Evolutionary conservation across 83 land plant genomes (phyloP), one percentile per base, ranked within the genome.

Genomic region (Picea mariana): DNA sequence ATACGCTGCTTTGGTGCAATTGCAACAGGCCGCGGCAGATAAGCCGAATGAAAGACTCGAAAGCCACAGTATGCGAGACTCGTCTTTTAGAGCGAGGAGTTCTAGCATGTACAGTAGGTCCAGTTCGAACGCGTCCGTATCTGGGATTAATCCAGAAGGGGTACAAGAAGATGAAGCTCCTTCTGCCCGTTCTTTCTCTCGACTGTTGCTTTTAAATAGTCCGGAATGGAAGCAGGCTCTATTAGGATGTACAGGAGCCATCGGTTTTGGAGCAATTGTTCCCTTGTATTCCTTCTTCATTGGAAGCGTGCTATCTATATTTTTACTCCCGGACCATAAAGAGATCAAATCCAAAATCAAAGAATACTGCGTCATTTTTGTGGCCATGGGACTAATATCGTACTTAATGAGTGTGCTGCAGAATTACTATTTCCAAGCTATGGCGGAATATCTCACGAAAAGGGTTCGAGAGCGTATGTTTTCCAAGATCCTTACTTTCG

Each of bases 371-470:
- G 47, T 83, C 1, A 11, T 77, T 4, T 77, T 82, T 60, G 18
- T 59, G 23, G n/a, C 40, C 18, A 11, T 79, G 62, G 81, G 62
- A 7, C 23, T 88, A 21, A 80, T 90, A n/a, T 84, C 92, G 3
- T 84, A 94, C 61, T 5, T 88, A 16, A 76, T 90, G 58, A 94
- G 92, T 72, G 27, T 87, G 2, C 21, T 80, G 15, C 97, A 96
- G 80, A 97, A 96, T 31, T 96, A 94, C 84, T 88, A 90, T 67
- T 92, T 96, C 42, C 95, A 89, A 0, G 88, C 75, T 65, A 89
- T 92, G 92, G 98, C 97, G 9, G 98, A 96, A 82, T 96, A 27
- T 27, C 31, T 27, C 31, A 27, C 31, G 31, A 27, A 27, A 27
- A 27, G 31, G 31, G 31, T 27, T 44, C 84, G 97, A 31, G 92